Evolutionary conservation across 352 stramenopile species (phyloP).

Genomic region (Phytophthora aleatoria): DNA sequence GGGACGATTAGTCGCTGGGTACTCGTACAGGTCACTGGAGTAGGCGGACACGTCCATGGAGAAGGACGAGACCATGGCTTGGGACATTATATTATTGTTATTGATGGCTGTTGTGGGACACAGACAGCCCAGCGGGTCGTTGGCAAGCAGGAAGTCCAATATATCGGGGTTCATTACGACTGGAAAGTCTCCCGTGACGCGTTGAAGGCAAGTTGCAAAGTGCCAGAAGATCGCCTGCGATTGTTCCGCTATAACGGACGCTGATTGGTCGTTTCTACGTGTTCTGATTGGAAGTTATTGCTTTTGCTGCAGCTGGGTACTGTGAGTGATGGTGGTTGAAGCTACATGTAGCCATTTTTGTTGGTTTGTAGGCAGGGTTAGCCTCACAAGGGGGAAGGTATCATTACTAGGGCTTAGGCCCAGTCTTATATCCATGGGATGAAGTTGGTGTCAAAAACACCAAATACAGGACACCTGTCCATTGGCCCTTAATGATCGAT

Average conservation of each 20-base stretch:
- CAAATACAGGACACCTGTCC: too few relatives aligned
- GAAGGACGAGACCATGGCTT: constrained; percentile 63
- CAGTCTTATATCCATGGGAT: too few relatives aligned
- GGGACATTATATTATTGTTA: constrained; percentile 42
- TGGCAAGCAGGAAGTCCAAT: constrained; percentile 35
- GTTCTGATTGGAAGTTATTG: constrained; percentile 6
- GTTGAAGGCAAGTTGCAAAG: constrained; percentile 21
- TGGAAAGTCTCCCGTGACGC: too few relatives aligned
- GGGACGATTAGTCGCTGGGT: constrained; percentile 38
- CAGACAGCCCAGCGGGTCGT: constrained; percentile 4
- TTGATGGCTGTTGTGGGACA: neutral
- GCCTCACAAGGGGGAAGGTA: too few relatives aligned
- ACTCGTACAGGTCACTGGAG: constrained; percentile 63
- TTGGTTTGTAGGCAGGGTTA: too few relatives aligned
- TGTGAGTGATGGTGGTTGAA: constrained; percentile 14
- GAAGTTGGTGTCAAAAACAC: too few relatives aligned
- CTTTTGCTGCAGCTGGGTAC: neutral
- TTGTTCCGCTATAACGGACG: constrained; percentile 9
- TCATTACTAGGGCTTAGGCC: too few relatives aligned
- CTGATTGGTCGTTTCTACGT: constrained; percentile 23
- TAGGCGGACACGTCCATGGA: constrained; percentile 65
- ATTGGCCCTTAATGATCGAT: too few relatives aligned
- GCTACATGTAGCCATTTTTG: too few relatives aligned
- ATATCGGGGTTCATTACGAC: constrained; percentile 37
- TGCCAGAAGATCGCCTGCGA: constrained; percentile 9